Evolutionary conservation across 106 monocot species (phyloP), one percentile per base, ranked within the genome.

Genomic region (Platanthera zijinensis): DNA sequence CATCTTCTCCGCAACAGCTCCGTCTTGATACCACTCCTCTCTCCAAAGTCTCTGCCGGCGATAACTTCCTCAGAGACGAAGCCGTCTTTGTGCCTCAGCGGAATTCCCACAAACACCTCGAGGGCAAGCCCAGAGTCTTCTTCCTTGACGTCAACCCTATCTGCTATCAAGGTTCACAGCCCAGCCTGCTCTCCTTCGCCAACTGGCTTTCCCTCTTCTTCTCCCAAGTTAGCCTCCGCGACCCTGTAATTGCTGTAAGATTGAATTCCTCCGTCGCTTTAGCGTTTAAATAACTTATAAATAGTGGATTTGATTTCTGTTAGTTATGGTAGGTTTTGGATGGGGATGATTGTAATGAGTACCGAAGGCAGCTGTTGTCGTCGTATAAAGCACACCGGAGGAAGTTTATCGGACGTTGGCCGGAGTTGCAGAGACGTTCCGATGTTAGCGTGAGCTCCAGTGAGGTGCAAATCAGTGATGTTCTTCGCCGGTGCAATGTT

Each of bases 91-190:
- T 17, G 22, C 53, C 70, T 39, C 25, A 69, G 56, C 50, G 72
- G 61, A 61, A 86, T 81, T 77, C 59, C 72, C 57, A 28, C 85
- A 76, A 86, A 73, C 86, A 62, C 21, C 70, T 77, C 17, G 48
- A 18, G 52, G 54, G 83, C 81, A 82, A 76, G 47, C 69, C 46
- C 17, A 77, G 85, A 50, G 85, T 94, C 12, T 94, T 89, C 80
- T 86, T 99, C 80, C 77, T 94, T 14, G 99, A 99, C 75, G 92
- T 94, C 64, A 99, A 99, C 72, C 89, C 92, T 32, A 72, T 94
- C 53, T 99, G 99, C 83, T 99, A 86, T 74, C 53, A 81, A 12
- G 99, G 92, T 1, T 39, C 84, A 48, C 82, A 78, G 32, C 92
- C 80, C 9, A 85, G 92, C 71, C 83, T 99, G 47, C 79, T 45